A percentile compares a stretch with the other conserved stretches of the same genome.
Evolutionary conservation across 2,329 filamentous ascomycete species (phyloP).

Genomic region (Alternaria ventricosa): DNA sequence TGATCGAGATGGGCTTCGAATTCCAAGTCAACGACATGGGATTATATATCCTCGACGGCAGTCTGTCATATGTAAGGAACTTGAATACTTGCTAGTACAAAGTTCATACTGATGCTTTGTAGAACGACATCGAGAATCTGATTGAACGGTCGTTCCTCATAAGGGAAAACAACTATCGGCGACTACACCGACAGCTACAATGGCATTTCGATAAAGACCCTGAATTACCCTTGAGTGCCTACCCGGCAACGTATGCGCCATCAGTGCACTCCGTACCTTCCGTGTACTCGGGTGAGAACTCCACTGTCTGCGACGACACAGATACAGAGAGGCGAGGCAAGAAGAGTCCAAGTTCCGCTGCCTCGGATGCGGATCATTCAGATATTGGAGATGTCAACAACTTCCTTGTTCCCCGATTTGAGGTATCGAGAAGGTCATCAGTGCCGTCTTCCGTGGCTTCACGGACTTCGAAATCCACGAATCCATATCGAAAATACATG

Average conservation of each 20-base stretch:
- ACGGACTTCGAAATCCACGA: background rate
- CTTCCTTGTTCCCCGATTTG: background rate
- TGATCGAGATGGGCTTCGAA: background rate
- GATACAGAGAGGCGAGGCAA: background rate
- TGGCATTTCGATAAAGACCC: background rate
- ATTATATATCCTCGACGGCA: background rate
- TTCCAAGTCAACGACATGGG: background rate
- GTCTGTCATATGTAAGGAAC: background rate
- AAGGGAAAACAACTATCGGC: background rate
- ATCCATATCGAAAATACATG: conserved; percentile 2
- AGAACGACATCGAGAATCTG: background rate
- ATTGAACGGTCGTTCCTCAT: conserved; percentile 1
- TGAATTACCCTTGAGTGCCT: background rate
- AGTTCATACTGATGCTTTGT: no score
- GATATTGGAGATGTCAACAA: background rate
- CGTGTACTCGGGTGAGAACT: background rate
- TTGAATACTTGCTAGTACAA: no score
- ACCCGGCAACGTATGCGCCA: background rate
- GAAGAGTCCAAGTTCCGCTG: background rate
- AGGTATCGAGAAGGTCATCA: background rate
- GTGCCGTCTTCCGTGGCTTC: background rate
- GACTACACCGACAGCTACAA: background rate
- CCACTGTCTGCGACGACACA: background rate
- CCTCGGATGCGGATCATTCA: background rate
- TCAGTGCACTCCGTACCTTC: background rate